Percentiles rank a stretch among this genome's conserved stretches.
Evolutionary conservation across 225 moss, liverwort and hornwort genomes (phyloP).

Genomic region (Straminergon stramineum): DNA sequence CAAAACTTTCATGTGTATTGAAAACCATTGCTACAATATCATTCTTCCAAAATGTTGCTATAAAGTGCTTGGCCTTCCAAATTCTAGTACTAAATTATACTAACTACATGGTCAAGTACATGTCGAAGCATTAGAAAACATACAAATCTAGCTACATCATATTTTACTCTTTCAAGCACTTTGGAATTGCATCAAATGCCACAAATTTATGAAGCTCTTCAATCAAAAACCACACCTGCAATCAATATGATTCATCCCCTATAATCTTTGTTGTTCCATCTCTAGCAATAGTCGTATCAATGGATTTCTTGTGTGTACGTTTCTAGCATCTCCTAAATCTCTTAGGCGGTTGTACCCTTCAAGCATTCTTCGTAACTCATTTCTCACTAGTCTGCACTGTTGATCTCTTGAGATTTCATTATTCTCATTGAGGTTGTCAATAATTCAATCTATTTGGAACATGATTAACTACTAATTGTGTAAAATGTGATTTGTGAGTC

Average conservation of each 20-base stretch:
- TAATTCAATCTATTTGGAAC: background rate
- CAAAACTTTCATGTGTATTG: background rate
- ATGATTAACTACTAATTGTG: background rate
- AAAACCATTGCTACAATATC: background rate
- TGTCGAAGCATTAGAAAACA: background rate
- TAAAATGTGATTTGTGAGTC: background rate
- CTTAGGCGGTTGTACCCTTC: background rate
- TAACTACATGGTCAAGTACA: background rate
- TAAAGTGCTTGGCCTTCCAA: background rate
- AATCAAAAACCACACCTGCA: background rate
- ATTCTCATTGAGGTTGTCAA: background rate
- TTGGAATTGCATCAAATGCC: background rate
- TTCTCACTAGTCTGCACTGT: background rate
- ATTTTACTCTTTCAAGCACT: background rate
- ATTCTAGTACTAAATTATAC: background rate
- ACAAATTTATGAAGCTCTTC: background rate
- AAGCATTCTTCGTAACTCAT: background rate
- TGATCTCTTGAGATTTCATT: background rate
- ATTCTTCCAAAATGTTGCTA: background rate
- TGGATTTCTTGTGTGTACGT: background rate
- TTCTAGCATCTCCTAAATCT: background rate
- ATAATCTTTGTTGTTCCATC: background rate
- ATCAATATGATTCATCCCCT: background rate
- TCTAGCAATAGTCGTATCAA: background rate
- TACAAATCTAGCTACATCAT: background rate